phyloP scores from a whole-genome alignment of 2,329 filamentous ascomycete genomes.

The Alternaria longipes region DNA sequence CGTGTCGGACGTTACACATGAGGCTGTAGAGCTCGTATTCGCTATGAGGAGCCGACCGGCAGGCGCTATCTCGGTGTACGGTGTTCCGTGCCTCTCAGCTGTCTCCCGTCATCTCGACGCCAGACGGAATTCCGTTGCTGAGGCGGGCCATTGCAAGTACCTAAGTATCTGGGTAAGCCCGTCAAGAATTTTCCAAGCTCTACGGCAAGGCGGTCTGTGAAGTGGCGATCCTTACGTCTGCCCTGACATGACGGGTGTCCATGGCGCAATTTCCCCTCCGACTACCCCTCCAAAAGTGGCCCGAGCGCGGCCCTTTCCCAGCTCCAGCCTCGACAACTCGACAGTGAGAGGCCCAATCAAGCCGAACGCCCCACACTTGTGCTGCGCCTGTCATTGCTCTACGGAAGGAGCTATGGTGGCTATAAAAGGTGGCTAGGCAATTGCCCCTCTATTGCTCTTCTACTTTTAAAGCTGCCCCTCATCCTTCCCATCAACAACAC shows the following conservation, averaged over 20 bases:
- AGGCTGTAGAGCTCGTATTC: conserved; percentile 6
- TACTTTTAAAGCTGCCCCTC: conserved; percentile 28
- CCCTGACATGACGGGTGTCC: conserved; percentile 16
- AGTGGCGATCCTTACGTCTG: conserved; percentile 10
- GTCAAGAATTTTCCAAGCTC: background rate
- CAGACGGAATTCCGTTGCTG: background rate
- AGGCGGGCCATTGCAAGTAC: background rate
- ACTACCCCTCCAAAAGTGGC: conserved; percentile 21
- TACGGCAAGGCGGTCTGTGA: background rate
- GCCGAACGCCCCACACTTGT: conserved; percentile 16
- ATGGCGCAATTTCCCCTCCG: conserved; percentile 20
- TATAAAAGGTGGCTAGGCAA: conserved; percentile 21
- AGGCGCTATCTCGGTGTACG: background rate
- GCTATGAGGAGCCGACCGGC: conserved; percentile 13
- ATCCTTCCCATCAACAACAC: conserved; percentile 23
- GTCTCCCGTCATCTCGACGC: background rate
- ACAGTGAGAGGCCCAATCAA: conserved; percentile 16
- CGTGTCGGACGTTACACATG: background rate
- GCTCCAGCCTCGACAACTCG: conserved; percentile 5
- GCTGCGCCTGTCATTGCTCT: conserved; percentile 17
- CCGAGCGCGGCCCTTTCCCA: conserved; percentile 16
- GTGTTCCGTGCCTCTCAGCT: background rate
- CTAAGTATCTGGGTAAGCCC: background rate
- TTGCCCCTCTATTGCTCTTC: conserved; percentile 23
- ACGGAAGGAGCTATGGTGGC: conserved; percentile 17